Conservation (phyloP, 352 stramenopile genomes). For the Phytopythium helicoides region DNA sequence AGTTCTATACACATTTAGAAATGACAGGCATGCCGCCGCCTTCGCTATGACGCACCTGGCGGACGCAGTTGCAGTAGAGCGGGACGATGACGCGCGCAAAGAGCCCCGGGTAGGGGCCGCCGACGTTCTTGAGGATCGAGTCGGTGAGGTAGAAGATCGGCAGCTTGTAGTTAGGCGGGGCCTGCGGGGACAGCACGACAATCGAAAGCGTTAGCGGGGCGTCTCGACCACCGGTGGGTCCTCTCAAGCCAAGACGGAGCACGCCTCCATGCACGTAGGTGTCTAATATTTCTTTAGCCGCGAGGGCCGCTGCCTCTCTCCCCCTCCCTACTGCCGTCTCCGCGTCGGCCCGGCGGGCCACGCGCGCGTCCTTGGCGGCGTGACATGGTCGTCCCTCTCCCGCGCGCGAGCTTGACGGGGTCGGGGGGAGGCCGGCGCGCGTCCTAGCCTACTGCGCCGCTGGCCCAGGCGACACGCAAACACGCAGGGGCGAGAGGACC, state of each 20-base stretch:
- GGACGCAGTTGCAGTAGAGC: constrained; percentile 85
- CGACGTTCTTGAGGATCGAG: constrained; percentile 89
- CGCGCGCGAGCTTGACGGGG: too few relatives aligned
- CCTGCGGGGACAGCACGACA: constrained; percentile 26
- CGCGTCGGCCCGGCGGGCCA: too few relatives aligned
- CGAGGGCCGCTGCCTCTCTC: too few relatives aligned
- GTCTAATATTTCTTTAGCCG: too few relatives aligned
- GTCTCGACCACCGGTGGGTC: too few relatives aligned
- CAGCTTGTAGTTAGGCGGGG: constrained; percentile 80
- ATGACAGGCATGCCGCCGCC: not conserved
- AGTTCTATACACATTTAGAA: not conserved
- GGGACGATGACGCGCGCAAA: constrained; percentile 72
- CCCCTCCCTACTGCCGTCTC: too few relatives aligned
- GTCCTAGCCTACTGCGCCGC: not conserved
- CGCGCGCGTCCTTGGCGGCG: too few relatives aligned
- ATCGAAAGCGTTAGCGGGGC: constrained; percentile 12
- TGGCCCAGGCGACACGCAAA: not conserved
- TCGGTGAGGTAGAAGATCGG: constrained; percentile 90
- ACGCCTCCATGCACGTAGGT: too few relatives aligned
- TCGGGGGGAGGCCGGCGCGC: not conserved
- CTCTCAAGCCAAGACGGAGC: too few relatives aligned
- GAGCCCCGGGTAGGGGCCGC: constrained; percentile 64
- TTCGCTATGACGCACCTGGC: constrained; percentile 40
- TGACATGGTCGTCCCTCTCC: too few relatives aligned
- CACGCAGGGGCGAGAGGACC: too few relatives aligned